phyloP scores from a whole-genome alignment of 306 rosid genomes.

The Castanea sativa region DNA sequence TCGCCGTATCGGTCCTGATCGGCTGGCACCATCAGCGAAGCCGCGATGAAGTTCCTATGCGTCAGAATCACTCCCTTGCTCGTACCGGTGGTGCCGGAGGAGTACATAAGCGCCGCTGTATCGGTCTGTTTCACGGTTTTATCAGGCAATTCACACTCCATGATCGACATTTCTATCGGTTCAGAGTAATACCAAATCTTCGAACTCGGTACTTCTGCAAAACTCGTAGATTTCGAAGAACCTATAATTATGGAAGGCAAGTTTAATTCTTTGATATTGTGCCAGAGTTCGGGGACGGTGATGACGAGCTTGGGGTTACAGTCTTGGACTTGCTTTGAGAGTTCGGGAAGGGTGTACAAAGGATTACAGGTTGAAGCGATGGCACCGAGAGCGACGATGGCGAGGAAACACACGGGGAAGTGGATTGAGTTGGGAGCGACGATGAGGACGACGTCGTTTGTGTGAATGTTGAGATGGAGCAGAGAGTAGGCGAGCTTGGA shows the following conservation, averaged over 20 bases:
- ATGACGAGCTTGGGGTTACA: constrained; percentile 40
- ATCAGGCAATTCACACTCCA: constrained; percentile 3
- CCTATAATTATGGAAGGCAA: constrained; percentile 27
- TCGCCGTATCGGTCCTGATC: constrained; percentile 38
- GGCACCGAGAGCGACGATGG: constrained; percentile 25
- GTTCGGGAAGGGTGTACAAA: constrained; percentile 22
- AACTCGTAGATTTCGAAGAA: background rate
- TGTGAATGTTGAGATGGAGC: constrained; percentile 14
- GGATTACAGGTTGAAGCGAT: constrained; percentile 36
- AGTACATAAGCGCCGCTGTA: constrained; percentile 47
- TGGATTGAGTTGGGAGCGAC: constrained; percentile 27
- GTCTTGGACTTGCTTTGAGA: constrained; percentile 36
- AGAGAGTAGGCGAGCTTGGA: constrained; percentile 23
- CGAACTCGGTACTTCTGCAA: background rate
- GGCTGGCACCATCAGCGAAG: constrained; percentile 23
- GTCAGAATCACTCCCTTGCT: constrained; percentile 55
- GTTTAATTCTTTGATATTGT: constrained; percentile 11
- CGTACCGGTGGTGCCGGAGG: constrained; percentile 51
- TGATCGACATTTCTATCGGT: constrained; percentile 10
- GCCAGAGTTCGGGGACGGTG: constrained; percentile 30
- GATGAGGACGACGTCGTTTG: constrained; percentile 33
- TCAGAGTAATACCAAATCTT: constrained; percentile 25
- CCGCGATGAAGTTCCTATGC: constrained; percentile 49
- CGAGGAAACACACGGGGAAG: constrained; percentile 22
- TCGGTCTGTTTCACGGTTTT: constrained; percentile 29